phyloP scores from a whole-genome alignment of 163 green algal species.

The Prototheca cutis region DNA sequence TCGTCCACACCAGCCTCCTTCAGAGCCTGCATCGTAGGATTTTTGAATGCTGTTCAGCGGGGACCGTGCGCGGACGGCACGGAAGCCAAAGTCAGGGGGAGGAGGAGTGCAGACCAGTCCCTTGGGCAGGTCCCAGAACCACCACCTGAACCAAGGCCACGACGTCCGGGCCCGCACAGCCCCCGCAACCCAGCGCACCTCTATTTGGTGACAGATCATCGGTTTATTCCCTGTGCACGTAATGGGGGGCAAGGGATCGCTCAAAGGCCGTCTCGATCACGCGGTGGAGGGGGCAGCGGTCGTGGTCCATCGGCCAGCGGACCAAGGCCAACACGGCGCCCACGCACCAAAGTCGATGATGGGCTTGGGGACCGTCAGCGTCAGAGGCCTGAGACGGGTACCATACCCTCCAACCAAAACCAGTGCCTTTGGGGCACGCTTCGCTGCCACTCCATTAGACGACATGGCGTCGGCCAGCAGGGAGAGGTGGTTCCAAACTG shows the following conservation, averaged over 20 bases:
- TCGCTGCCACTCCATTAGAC: too few species aligned
- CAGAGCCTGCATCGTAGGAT: slow-evolving; percentile 85
- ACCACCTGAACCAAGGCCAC: background rate
- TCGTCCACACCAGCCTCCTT: slow-evolving; percentile 82
- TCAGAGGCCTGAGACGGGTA: slow-evolving; percentile 84
- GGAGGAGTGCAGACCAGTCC: background rate
- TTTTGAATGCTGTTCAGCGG: too few species aligned
- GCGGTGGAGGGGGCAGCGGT: too few species aligned
- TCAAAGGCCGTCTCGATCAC: too few species aligned
- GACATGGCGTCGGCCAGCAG: too few species aligned
- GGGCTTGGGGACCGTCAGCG: slow-evolving; percentile 89
- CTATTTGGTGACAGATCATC: slow-evolving; percentile 97
- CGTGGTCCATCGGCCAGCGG: too few species aligned
- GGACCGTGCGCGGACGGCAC: too few species aligned
- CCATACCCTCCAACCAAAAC: slow-evolving; percentile 71
- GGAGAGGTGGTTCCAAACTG: too few species aligned
- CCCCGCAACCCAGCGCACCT: slow-evolving; percentile 37
- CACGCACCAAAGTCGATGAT: slow-evolving; percentile 85
- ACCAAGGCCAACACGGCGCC: too few species aligned
- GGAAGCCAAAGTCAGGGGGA: too few species aligned
- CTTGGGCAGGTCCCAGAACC: background rate
- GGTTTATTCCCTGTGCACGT: slow-evolving; percentile 74
- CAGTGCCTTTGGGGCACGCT: slow-evolving; percentile 26
- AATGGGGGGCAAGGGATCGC: background rate
- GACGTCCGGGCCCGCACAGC: background rate